Percentiles rank a stretch among this genome's conserved stretches.
Evolutionary conservation across 1,284 basidiomycete genomes (phyloP).

Genomic region (Tausonia pullulans): DNA sequence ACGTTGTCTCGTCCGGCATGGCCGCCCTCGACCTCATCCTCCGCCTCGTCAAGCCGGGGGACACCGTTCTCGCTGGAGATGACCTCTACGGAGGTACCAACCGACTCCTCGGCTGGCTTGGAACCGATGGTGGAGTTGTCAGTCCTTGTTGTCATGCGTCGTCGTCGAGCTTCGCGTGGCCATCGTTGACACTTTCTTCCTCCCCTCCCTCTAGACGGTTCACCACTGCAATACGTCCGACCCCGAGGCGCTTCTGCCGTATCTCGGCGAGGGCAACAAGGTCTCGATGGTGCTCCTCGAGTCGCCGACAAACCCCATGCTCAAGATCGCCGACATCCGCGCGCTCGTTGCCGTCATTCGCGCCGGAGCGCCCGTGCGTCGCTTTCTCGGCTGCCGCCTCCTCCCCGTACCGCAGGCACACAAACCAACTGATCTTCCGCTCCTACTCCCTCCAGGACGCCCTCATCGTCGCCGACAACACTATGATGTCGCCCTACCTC

Average conservation of each 20-base stretch:
- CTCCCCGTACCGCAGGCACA: not conserved
- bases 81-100: conserved; percentile 98
- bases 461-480: conserved; percentile 90
- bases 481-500: conserved; percentile 99
- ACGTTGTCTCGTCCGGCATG: conserved; percentile 94
- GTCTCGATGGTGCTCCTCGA: conserved; percentile 81
- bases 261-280: conserved; percentile 53
- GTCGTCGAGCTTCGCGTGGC: not conserved
- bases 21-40: conserved; percentile 93
- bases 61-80: conserved; percentile 91
- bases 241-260: conserved; percentile 50
- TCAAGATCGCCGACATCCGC: conserved; percentile 88
- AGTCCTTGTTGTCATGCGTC: not conserved
- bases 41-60: conserved; percentile 83
- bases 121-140: conserved; percentile 67
- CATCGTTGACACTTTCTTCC: not conserved
- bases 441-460: conserved; percentile 41
- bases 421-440: not conserved
- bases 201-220: conserved; percentile 40
- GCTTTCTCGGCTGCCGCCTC: not conserved
- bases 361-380: conserved; percentile 48
- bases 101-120: conserved; percentile 83
- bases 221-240: conserved; percentile 91
- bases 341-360: conserved; percentile 70
- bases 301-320: conserved; percentile 91